Conservation (phyloP, 768 basidiomycete genomes). For the Xerocomellus dryophilus region DNA sequence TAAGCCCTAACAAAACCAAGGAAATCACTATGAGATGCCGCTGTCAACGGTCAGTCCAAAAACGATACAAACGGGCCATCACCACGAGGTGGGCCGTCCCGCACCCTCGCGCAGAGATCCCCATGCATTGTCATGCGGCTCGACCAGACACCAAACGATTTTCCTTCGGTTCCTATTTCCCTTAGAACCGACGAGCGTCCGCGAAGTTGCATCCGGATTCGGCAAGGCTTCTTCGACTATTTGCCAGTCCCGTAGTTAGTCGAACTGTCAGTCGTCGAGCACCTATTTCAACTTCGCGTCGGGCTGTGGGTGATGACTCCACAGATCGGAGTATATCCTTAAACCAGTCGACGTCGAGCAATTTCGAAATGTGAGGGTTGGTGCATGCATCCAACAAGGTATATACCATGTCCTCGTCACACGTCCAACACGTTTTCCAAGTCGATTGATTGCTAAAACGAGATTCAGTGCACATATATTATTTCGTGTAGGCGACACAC, state of each 20-base stretch:
- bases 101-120: constrained; percentile 39
- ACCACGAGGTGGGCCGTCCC: constrained; percentile 11
- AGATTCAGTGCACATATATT: constrained; percentile 7
- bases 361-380: constrained; percentile 60
- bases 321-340: constrained; percentile 22
- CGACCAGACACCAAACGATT: constrained; percentile 69
- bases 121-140: constrained; percentile 62
- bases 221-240: constrained; percentile 59
- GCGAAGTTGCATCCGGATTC: constrained; percentile 51
- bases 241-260: constrained; percentile 57
- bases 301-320: constrained; percentile 30
- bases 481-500: not conserved
- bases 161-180: constrained; percentile 62
- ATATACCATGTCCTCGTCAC: constrained; percentile 46
- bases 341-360: constrained; percentile 42
- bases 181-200: constrained; percentile 48
- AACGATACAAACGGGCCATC: constrained; percentile 39
- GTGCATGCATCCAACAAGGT: constrained; percentile 62
- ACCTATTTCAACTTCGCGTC: constrained; percentile 42
- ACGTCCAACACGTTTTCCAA: constrained; percentile 52
- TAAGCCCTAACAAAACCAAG: constrained; percentile 62
- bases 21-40: constrained; percentile 53
- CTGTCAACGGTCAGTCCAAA: constrained; percentile 30
- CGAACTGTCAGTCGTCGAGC: constrained; percentile 48
- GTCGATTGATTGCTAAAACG: constrained; percentile 54